Conservation (phyloP, 768 basidiomycete genomes). For the Imleria badia region DNA sequence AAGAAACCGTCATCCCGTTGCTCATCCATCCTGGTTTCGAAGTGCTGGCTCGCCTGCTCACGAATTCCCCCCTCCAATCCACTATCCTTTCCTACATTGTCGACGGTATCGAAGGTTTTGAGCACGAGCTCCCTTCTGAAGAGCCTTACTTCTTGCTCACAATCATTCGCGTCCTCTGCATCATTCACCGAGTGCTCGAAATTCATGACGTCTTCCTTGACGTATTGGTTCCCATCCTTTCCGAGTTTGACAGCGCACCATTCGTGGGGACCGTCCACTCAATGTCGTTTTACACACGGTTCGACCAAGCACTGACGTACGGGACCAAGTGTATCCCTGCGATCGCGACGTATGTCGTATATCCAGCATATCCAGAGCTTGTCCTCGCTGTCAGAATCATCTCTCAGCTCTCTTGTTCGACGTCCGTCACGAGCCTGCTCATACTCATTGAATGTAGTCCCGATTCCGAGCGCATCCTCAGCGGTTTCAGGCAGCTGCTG, state of each 20-base stretch:
- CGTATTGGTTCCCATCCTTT: constrained; percentile 75
- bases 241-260: constrained; percentile 58
- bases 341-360: constrained; percentile 75
- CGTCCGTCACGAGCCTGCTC: constrained; percentile 69
- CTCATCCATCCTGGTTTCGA: constrained; percentile 86
- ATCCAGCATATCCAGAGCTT: constrained; percentile 69
- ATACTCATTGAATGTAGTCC: constrained; percentile 76
- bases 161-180: constrained; percentile 78
- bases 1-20: constrained; percentile 54
- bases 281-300: constrained; percentile 66
- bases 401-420: constrained; percentile 60
- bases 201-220: constrained; percentile 90
- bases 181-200: constrained; percentile 77
- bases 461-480: constrained; percentile 83
- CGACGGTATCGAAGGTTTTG: constrained; percentile 76
- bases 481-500: constrained; percentile 71
- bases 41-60: constrained; percentile 75
- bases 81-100: constrained; percentile 77
- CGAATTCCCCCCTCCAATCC: constrained; percentile 67
- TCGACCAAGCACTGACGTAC: constrained; percentile 76
- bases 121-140: constrained; percentile 65
- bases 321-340: constrained; percentile 72
- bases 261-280: constrained; percentile 57
- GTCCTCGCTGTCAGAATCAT: constrained; percentile 79
- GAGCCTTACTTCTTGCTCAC: constrained; percentile 72